Evolutionary conservation across 2,329 filamentous ascomycete genomes (phyloP).

Genomic region (Colletotrichum tropicale): DNA sequence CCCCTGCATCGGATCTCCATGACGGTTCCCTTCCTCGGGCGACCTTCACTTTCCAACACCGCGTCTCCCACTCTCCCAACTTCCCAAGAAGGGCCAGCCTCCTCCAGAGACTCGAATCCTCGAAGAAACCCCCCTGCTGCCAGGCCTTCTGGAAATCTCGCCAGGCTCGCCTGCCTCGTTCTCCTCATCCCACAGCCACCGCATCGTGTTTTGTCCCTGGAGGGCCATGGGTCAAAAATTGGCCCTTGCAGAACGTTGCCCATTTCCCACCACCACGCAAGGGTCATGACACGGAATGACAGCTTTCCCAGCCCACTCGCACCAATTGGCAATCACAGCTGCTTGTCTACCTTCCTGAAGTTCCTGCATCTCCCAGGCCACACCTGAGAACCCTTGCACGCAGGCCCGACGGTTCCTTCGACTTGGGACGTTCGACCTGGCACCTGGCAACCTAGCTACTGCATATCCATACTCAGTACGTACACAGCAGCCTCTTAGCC

Average conservation of each 20-base stretch:
- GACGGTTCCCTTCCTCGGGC: constrained; percentile 5
- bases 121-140: background rate
- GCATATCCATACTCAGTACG: too few relatives aligned
- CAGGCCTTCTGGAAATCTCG: constrained; percentile 10
- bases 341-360: background rate
- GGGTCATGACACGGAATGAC: constrained; percentile 19
- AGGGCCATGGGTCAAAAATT: background rate
- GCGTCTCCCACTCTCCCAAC: background rate
- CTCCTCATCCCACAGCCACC: background rate
- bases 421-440: background rate
- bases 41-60: constrained; percentile 12
- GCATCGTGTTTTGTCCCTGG: background rate
- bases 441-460: background rate
- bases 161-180: background rate
- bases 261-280: background rate
- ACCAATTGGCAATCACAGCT: background rate
- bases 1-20: constrained; percentile 18
- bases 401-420: background rate
- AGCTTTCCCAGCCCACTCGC: background rate
- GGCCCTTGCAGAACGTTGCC: background rate
- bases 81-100: background rate
- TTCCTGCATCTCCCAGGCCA: background rate
- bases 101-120: background rate
- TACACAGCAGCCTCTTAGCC: background rate
- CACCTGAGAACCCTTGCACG: background rate